Evolutionary conservation across 2,329 filamentous ascomycete genomes (phyloP).

Genomic region (Aureobasidium sp.): DNA sequence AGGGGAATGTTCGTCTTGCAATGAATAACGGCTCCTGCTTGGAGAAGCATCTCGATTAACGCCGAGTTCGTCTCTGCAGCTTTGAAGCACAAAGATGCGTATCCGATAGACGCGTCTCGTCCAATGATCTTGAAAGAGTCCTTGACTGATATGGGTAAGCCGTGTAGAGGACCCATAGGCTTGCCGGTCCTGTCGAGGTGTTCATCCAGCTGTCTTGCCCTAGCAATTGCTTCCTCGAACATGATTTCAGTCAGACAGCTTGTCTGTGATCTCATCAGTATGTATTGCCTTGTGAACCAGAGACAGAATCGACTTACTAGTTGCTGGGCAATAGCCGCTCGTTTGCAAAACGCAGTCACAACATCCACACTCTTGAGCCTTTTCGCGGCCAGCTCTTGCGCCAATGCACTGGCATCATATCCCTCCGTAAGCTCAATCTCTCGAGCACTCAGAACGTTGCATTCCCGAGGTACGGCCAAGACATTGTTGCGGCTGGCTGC

Average conservation of each 20-base stretch:
- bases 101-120: conserved; percentile 34
- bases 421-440: conserved; percentile 9
- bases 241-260: conserved; percentile 43
- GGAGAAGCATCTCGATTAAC: conserved; percentile 39
- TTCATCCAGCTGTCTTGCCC: conserved; percentile 37
- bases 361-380: conserved; percentile 34
- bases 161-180: conserved; percentile 41
- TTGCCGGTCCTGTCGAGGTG: conserved; percentile 31
- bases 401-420: background rate
- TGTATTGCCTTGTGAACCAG: background rate
- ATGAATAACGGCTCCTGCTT: conserved; percentile 43
- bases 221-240: conserved; percentile 30
- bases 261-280: conserved; percentile 18
- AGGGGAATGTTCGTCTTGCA: conserved; percentile 51
- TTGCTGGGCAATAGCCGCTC: conserved; percentile 43
- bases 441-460: conserved; percentile 29
- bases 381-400: conserved; percentile 15
- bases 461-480: conserved; percentile 45
- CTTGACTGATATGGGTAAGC: conserved; percentile 46
- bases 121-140: conserved; percentile 36
- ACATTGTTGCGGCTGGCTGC: conserved; percentile 30
- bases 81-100: conserved; percentile 38
- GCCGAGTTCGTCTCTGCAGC: conserved; percentile 33
- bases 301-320: conserved; percentile 19
- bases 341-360: conserved; percentile 39